Percentiles rank a stretch among this genome's conserved stretches.
These are phyloP conservation scores for Elaphomyces granulatus DNA, from an alignment of 495 filamentous ascomycete species.

Conservation along the genomic window DNA sequence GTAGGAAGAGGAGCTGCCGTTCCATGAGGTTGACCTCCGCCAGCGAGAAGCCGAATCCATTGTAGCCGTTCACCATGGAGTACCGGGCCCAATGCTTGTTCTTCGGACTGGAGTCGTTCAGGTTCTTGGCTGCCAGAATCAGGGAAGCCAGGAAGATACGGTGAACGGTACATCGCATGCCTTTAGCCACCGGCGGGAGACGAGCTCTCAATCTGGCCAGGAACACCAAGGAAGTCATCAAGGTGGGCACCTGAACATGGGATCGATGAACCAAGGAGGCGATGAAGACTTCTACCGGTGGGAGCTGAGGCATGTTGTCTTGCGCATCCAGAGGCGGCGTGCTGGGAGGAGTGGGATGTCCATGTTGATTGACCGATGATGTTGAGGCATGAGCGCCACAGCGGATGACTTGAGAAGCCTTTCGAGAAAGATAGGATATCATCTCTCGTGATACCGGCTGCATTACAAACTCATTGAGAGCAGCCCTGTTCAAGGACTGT, in stretches of 20 bases:
- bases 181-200: slow-evolving; percentile 88
- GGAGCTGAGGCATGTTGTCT: slow-evolving; percentile 38
- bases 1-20: slow-evolving; percentile 84
- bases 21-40: slow-evolving; percentile 98
- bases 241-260: slow-evolving; percentile 90
- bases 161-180: slow-evolving; percentile 92
- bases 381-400: slow-evolving; percentile 51
- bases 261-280: slow-evolving; percentile 76
- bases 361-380: slow-evolving; percentile 34
- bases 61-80: slow-evolving; percentile 58
- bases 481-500: slow-evolving; percentile 53
- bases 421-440: slow-evolving; percentile 70
- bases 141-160: slow-evolving; percentile 70
- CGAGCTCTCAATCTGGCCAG: slow-evolving; percentile 67
- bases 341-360: slow-evolving; percentile 52
- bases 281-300: slow-evolving; percentile 82
- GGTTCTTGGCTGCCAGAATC: slow-evolving; percentile 65
- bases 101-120: slow-evolving; percentile 90
- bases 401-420: slow-evolving; percentile 76
- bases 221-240: slow-evolving; percentile 95
- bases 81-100: slow-evolving; percentile 99
- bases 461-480: slow-evolving; percentile 81
- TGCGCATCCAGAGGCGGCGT: slow-evolving; percentile 45
- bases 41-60: slow-evolving; percentile 78
- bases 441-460: slow-evolving; percentile 67